A percentile compares a stretch with the other conserved stretches of the same genome.
Evolutionary conservation across 73 alveolate genomes (phyloP).

Genomic region (Durusdinium trenchii): DNA sequence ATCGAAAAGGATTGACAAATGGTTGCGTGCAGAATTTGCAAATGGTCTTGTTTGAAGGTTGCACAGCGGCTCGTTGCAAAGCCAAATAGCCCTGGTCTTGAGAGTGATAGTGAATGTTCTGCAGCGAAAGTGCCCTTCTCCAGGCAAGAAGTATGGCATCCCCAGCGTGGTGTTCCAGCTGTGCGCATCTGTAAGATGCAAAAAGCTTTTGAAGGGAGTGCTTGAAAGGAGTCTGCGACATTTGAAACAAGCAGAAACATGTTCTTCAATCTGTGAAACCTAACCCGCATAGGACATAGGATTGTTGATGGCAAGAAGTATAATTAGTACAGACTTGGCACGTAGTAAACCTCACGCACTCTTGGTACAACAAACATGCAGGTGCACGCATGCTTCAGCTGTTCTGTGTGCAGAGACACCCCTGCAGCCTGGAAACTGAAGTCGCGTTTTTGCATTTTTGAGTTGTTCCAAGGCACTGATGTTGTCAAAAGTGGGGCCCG

Average conservation of each 20-base stretch:
- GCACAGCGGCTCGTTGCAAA: slow-evolving; percentile 84
- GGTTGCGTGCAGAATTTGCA: background rate
- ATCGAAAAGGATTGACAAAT: background rate
- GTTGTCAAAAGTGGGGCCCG: too few relatives aligned
- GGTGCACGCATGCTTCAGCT: too few relatives aligned
- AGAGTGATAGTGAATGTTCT: background rate
- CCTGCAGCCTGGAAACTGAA: too few relatives aligned
- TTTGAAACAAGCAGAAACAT: background rate
- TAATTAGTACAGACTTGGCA: too few relatives aligned
- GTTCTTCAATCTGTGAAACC: too few relatives aligned
- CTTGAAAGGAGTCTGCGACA: background rate
- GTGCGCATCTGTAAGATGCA: background rate
- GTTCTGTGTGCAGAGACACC: too few relatives aligned
- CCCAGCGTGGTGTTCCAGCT: slow-evolving; percentile 95
- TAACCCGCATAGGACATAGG: too few relatives aligned
- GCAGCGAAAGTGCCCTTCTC: background rate
- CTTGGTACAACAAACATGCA: too few relatives aligned
- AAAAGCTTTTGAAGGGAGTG: background rate
- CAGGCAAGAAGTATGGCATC: slow-evolving; percentile 89
- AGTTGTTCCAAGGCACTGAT: too few relatives aligned
- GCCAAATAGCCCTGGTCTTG: slow-evolving; percentile 39
- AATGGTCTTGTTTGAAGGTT: background rate
- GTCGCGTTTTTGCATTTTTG: too few relatives aligned
- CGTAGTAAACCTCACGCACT: too few relatives aligned
- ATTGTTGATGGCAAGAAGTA: too few relatives aligned